Evolutionary conservation across 192 early-diverging fungal species (phyloP).

Genomic region (Podochytrium sp.): DNA sequence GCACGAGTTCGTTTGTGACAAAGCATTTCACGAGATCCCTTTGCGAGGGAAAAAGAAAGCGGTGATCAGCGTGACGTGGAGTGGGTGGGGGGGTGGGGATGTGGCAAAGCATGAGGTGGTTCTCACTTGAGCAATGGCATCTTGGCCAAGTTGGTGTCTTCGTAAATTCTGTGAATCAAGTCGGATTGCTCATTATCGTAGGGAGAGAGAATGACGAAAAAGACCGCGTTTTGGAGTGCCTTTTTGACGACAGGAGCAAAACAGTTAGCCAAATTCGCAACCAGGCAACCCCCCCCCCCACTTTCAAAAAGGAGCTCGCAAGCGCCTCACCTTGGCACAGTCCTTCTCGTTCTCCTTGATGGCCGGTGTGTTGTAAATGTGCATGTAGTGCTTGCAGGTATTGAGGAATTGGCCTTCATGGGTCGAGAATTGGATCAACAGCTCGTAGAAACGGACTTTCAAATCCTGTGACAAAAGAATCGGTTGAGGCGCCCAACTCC

Average conservation of each 20-base stretch:
- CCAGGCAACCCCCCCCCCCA: too few relatives aligned
- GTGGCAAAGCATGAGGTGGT: too few relatives aligned
- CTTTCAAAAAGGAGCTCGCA: too few relatives aligned
- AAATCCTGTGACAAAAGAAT: too few relatives aligned
- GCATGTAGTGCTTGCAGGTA: conserved; percentile 89
- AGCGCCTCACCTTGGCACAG: conserved; percentile 68
- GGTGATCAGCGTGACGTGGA: too few relatives aligned
- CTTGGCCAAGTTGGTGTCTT: conserved; percentile 80
- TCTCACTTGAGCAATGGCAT: conserved; percentile 73
- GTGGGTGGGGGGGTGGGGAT: too few relatives aligned
- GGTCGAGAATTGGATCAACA: conserved; percentile 94
- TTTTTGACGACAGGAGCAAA: conserved; percentile 26
- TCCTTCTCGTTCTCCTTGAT: conserved; percentile 78
- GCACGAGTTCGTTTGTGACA: conserved; percentile 89
- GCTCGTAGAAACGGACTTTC: conserved; percentile 94
- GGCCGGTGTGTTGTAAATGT: conserved; percentile 84
- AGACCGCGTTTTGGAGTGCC: conserved; percentile 78
- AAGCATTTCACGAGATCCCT: conserved; percentile 88
- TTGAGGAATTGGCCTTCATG: conserved; percentile 90
- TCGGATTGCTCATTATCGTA: conserved; percentile 97
- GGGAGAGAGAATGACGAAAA: conserved; percentile 88
- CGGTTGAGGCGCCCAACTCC: background rate
- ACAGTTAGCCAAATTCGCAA: too few relatives aligned
- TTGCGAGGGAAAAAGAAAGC: background rate
- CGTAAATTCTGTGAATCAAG: conserved; percentile 82